These are phyloP conservation scores for Thermoascus crustaceus DNA, from an alignment of 2,329 filamentous ascomycete species.

Conservation along the genomic window DNA sequence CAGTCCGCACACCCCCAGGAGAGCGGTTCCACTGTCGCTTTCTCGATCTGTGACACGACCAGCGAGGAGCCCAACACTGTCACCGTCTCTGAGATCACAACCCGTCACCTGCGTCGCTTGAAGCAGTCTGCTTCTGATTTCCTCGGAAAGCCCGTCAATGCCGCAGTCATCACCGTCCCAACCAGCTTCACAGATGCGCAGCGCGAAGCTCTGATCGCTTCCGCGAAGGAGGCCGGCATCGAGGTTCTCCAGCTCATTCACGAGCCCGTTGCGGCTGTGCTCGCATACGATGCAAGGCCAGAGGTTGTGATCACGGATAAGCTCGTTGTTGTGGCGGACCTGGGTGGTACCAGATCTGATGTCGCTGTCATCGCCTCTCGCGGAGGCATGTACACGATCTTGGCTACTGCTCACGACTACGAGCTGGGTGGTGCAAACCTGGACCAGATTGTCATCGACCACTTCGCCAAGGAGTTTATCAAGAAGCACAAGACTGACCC, in stretches of 20 bases:
- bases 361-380: slow-evolving; percentile 83
- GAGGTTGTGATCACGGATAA: slow-evolving; percentile 73
- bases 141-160: slow-evolving; percentile 84
- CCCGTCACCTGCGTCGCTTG: slow-evolving; percentile 75
- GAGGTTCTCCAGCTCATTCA: slow-evolving; percentile 89
- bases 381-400: slow-evolving; percentile 90
- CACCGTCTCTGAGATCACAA: slow-evolving; percentile 70
- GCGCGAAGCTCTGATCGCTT: slow-evolving; percentile 67
- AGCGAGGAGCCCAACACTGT: slow-evolving; percentile 60
- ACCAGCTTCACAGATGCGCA: slow-evolving; percentile 89
- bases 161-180: slow-evolving; percentile 88
- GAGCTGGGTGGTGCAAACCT: slow-evolving; percentile 79
- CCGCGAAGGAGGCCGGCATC: slow-evolving; percentile 71
- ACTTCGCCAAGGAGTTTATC: slow-evolving; percentile 97
- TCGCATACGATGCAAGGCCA: slow-evolving; percentile 83
- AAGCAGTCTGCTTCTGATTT: slow-evolving; percentile 80
- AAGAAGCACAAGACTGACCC: slow-evolving; percentile 94
- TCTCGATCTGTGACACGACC: slow-evolving; percentile 71
- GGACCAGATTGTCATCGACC: slow-evolving; percentile 85
- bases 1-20: slow-evolving; percentile 85
- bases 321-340: slow-evolving; percentile 80
- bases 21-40: slow-evolving; percentile 61
- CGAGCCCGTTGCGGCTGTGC: slow-evolving; percentile 79
- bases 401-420: slow-evolving; percentile 92
- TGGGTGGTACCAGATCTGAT: slow-evolving; percentile 88